These are phyloP conservation scores for Hypoxylon cercidicola DNA, from an alignment of 495 filamentous ascomycete species.

Conservation along the genomic window DNA sequence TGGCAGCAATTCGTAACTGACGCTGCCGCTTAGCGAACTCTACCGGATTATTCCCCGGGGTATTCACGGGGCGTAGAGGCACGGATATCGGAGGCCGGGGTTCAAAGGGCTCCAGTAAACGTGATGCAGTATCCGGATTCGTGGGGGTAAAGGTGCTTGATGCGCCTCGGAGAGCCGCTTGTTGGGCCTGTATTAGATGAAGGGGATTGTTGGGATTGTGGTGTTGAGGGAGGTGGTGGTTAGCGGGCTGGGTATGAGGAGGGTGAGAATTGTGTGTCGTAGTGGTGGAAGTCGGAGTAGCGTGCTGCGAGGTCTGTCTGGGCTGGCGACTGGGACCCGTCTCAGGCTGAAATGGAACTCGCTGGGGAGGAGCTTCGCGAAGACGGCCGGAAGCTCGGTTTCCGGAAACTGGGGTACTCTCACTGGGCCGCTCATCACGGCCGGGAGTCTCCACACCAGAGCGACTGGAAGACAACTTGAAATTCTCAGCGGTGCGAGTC, in stretches of 20 bases:
- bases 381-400: slow-evolving; percentile 74
- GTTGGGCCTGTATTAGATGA: slow-evolving; percentile 43
- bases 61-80: slow-evolving; percentile 73
- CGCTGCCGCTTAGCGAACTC: slow-evolving; percentile 65
- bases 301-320: slow-evolving; percentile 63
- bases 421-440: slow-evolving; percentile 65
- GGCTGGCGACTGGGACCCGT: slow-evolving; percentile 67
- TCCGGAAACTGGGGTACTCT: slow-evolving; percentile 67
- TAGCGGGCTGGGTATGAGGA: slow-evolving; percentile 43
- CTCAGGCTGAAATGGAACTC: slow-evolving; percentile 85
- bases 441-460: slow-evolving; percentile 73
- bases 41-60: slow-evolving; percentile 72
- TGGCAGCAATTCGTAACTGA: slow-evolving; percentile 38
- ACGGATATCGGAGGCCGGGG: slow-evolving; percentile 64
- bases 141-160: slow-evolving; percentile 51
- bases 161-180: slow-evolving; percentile 51
- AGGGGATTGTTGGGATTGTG: slow-evolving; percentile 43
- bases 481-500: slow-evolving; percentile 81
- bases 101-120: slow-evolving; percentile 67
- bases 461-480: slow-evolving; percentile 56
- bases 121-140: slow-evolving; percentile 56
- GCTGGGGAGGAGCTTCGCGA: slow-evolving; percentile 79
- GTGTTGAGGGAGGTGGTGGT: slow-evolving; percentile 44
- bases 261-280: slow-evolving; percentile 46
- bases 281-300: slow-evolving; percentile 46